Conservation (phyloP, 768 basidiomycete species). For the Mycena venus region DNA sequence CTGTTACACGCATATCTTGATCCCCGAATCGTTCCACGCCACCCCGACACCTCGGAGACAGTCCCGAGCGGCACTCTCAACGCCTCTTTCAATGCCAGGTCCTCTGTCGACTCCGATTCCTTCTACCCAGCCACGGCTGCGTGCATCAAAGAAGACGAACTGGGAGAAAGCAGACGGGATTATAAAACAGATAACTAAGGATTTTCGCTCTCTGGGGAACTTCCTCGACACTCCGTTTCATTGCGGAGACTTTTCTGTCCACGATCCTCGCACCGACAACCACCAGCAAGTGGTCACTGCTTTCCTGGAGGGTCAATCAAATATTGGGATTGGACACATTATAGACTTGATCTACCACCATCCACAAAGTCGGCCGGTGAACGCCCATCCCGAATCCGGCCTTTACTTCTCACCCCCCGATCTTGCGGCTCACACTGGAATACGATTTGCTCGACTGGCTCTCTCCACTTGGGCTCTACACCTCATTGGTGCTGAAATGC, state of each 20-base stretch:
- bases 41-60: too few relatives aligned
- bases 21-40: too few relatives aligned
- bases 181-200: too few relatives aligned
- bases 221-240: background rate
- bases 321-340: background rate
- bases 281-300: background rate
- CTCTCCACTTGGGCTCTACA: too few relatives aligned
- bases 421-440: background rate
- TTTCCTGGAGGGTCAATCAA: background rate
- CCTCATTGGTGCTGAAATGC: background rate
- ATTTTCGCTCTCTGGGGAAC: too few relatives aligned
- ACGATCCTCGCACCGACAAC: background rate
- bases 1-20: too few relatives aligned
- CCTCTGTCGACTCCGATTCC: too few relatives aligned
- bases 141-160: too few relatives aligned
- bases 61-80: too few relatives aligned
- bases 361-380: background rate
- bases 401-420: background rate
- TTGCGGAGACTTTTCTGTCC: background rate
- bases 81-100: too few relatives aligned
- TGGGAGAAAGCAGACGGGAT: too few relatives aligned
- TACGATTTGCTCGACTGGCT: background rate
- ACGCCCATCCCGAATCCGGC: background rate
- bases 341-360: constrained; percentile 3
- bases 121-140: too few relatives aligned